phyloP scores from a whole-genome alignment of 805 yeast species.

The Pichia exigua region DNA sequence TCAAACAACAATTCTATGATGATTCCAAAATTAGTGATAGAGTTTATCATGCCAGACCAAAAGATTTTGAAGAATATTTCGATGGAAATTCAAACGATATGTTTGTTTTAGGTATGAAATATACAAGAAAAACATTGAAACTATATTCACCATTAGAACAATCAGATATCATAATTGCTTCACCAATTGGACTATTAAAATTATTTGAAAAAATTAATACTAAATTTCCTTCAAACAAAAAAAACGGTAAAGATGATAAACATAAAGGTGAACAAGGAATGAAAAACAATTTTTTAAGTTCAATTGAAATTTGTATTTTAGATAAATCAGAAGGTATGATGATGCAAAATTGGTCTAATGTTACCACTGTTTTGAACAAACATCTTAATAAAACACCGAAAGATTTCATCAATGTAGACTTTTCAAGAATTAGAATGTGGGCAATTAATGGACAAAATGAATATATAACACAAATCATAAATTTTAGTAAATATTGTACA shows the following conservation, averaged over 20 bases:
- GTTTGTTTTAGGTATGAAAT: constrained; percentile 84
- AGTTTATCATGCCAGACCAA: constrained; percentile 55
- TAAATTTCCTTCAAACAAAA: background rate
- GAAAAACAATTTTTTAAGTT: constrained; percentile 72
- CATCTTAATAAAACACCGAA: constrained; percentile 72
- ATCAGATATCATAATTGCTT: constrained; percentile 81
- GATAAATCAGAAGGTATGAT: constrained; percentile 83
- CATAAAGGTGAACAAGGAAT: constrained; percentile 36
- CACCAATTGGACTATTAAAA: constrained; percentile 83
- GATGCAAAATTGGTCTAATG: constrained; percentile 91
- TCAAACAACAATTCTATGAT: constrained; percentile 59
- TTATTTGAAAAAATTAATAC: constrained; percentile 47
- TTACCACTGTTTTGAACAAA: constrained; percentile 54
- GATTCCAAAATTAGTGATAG: constrained; percentile 26
- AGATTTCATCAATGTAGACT: constrained; percentile 66
- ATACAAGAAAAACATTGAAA: constrained; percentile 81
- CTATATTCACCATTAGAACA: constrained; percentile 76
- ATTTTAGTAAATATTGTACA: constrained; percentile 67
- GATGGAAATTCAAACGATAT: constrained; percentile 88
- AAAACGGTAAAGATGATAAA: constrained; percentile 18
- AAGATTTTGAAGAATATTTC: constrained; percentile 71
- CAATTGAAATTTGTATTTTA: constrained; percentile 72
- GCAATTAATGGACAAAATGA: constrained; percentile 75
- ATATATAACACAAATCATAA: constrained; percentile 66
- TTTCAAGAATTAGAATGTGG: constrained; percentile 89